phyloP scores from a whole-genome alignment of 169 alveolate species.

The Cryptosporidium parvum region DNA sequence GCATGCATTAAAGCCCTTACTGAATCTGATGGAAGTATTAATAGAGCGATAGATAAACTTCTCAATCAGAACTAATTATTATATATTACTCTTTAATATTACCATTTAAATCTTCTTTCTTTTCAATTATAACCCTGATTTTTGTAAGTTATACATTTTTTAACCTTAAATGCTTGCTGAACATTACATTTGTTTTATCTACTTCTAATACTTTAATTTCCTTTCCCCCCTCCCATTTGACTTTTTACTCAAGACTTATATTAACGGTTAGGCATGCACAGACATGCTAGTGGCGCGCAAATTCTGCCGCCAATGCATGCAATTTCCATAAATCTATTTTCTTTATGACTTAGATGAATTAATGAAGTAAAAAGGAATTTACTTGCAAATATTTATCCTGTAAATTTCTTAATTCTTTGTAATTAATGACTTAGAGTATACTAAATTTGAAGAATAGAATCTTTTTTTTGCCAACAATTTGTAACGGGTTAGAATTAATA shows the following conservation, averaged over 20 bases:
- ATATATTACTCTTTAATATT: not conserved
- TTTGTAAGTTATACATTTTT: not conserved
- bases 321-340: not conserved
- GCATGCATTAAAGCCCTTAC: constrained; percentile 84
- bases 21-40: constrained; percentile 86
- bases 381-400: not conserved
- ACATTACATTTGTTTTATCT: too few relatives aligned
- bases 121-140: not conserved
- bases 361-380: not conserved
- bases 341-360: too few relatives aligned
- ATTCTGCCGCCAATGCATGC: not conserved
- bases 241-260: too few relatives aligned
- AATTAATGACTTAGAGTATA: not conserved
- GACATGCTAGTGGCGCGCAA: not conserved
- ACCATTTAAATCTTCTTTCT: not conserved
- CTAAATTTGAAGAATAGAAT: too few relatives aligned
- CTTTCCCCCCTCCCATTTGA: not conserved
- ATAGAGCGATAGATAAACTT: constrained; percentile 84
- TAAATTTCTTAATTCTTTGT: not conserved
- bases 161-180: too few relatives aligned
- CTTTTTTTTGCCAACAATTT: not conserved
- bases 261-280: not conserved
- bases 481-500: not conserved
- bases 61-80: constrained; percentile 60
- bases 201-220: too few relatives aligned